Percentiles rank a stretch among this genome's conserved stretches.
Evolutionary conservation across 345 rosid species (phyloP).

Genomic region (Aegle marmelos): DNA sequence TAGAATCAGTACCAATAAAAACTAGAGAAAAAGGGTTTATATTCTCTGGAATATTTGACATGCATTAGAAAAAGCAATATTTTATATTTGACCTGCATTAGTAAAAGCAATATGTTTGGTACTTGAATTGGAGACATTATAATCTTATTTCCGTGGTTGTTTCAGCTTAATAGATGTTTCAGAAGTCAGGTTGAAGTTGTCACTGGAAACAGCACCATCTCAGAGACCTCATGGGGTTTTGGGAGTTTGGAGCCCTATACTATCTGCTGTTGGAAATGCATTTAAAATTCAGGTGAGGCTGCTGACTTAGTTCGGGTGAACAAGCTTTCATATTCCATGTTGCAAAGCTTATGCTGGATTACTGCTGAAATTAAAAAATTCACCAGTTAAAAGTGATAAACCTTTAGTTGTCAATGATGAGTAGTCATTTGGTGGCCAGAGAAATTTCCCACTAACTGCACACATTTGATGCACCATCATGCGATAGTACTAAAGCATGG

Average conservation of each 20-base stretch:
- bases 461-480: background rate
- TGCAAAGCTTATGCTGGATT: background rate
- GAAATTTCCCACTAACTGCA: no score
- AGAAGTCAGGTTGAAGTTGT: conserved; percentile 81
- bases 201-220: conserved; percentile 84
- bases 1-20: background rate
- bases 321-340: background rate
- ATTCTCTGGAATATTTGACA: conserved; percentile 3
- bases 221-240: conserved; percentile 92
- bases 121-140: conserved; percentile 2
- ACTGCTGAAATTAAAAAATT: background rate
- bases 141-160: conserved; percentile 16
- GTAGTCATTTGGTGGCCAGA: background rate
- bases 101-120: background rate
- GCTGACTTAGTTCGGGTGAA: background rate
- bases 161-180: conserved; percentile 94
- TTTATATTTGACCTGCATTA: background rate
- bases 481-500: background rate
- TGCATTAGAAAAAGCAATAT: background rate
- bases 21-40: conserved; percentile 4
- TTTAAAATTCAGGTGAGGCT: conserved; percentile 86
- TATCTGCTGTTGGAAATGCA: conserved; percentile 97
- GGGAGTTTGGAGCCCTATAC: conserved; percentile 95
- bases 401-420: background rate
- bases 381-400: background rate